phyloP scores from a whole-genome alignment of 2,329 filamentous ascomycete species.

The Penicillium sp. region DNA sequence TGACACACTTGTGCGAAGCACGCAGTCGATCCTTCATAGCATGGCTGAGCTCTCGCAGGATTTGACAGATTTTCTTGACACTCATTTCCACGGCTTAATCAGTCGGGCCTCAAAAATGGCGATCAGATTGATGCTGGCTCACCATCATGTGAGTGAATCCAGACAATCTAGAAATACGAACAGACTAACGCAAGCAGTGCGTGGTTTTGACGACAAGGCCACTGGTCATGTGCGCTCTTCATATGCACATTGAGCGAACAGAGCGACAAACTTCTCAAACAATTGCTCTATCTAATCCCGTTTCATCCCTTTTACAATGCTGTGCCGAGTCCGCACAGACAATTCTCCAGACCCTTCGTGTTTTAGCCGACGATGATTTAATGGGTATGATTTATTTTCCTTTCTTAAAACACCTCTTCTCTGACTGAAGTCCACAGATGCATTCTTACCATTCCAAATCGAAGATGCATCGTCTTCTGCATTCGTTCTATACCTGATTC shows the following conservation, averaged over 20 bases:
- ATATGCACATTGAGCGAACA: constrained; percentile 27
- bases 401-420: background rate
- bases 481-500: constrained; percentile 42
- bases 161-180: background rate
- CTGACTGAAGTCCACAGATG: constrained; percentile 21
- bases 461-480: constrained; percentile 47
- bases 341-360: constrained; percentile 27
- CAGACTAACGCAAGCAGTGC: constrained; percentile 17
- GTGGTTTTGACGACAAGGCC: constrained; percentile 29
- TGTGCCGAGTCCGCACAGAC: constrained; percentile 29
- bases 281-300: constrained; percentile 17
- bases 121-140: constrained; percentile 27
- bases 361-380: constrained; percentile 24
- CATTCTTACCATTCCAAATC: constrained; percentile 45
- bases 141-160: constrained; percentile 25
- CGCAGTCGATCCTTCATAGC: constrained; percentile 26
- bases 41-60: constrained; percentile 29
- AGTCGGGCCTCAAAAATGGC: constrained; percentile 29
- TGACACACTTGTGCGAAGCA: constrained; percentile 25
- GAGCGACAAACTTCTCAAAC: constrained; percentile 18
- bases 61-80: constrained; percentile 23
- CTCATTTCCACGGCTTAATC: constrained; percentile 26
- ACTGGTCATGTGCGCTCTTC: constrained; percentile 29
- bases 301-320: constrained; percentile 27
- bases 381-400: constrained; percentile 13